Evolutionary conservation across 1,139 yeast species (phyloP).

Genomic region (Scheffersomyces insectosa): DNA sequence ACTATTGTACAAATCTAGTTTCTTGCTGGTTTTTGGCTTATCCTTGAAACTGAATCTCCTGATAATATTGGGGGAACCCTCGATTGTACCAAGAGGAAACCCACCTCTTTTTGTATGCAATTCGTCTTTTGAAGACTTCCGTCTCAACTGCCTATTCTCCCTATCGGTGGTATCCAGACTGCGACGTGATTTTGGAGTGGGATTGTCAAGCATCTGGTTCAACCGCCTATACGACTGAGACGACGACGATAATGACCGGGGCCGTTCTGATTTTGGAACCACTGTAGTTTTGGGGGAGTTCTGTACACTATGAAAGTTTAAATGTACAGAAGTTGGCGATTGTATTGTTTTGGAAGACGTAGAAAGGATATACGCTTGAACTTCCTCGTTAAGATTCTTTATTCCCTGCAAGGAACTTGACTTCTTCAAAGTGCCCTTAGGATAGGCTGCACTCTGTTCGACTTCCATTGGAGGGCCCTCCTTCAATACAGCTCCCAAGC

Average conservation of each 20-base stretch:
- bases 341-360: background rate
- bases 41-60: background rate
- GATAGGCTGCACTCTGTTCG: background rate
- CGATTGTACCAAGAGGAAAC: background rate
- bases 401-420: conserved; percentile 14
- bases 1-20: no score
- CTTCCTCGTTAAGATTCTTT: background rate
- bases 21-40: background rate
- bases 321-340: background rate
- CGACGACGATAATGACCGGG: no score
- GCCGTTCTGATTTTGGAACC: no score
- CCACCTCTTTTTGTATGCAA: no score
- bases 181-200: no score
- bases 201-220: no score
- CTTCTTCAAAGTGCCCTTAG: conserved; percentile 9
- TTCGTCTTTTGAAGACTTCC: no score
- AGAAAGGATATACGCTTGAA: background rate
- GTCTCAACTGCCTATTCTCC: no score
- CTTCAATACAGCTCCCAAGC: conserved; percentile 31
- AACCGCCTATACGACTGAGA: no score
- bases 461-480: conserved; percentile 32
- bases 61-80: background rate
- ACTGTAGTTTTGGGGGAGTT: no score
- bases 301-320: background rate
- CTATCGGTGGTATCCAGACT: no score